Evolutionary conservation across 1,139 yeast genomes (phyloP).

Genomic region (Protomyces lactucae-debilis): DNA sequence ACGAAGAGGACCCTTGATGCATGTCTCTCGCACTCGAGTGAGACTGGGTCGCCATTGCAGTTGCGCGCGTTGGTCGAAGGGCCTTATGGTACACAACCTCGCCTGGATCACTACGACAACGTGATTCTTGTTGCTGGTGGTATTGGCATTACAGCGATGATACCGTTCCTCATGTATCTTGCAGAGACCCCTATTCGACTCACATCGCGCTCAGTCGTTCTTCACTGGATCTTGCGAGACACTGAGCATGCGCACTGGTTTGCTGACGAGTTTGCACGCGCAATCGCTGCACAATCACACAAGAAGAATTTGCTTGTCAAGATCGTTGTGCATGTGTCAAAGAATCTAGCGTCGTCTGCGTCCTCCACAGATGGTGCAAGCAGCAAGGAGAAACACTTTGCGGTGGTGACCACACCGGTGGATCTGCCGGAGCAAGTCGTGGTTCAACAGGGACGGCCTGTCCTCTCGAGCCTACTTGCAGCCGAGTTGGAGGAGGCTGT

Average conservation of each 20-base stretch:
- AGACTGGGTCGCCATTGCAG: not conserved
- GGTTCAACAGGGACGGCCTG: not conserved
- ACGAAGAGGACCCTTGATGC: constrained; percentile 28
- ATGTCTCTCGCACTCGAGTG: not conserved
- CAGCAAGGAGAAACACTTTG: not conserved
- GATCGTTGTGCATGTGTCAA: constrained; percentile 1
- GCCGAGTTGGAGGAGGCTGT: not conserved
- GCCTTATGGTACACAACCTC: constrained; percentile 53
- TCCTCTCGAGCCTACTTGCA: not conserved
- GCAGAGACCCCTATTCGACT: not conserved
- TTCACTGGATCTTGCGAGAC: constrained; percentile 27
- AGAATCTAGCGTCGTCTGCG: not conserved
- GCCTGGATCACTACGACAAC: constrained; percentile 54
- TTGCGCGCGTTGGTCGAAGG: constrained; percentile 50
- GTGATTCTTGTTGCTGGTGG: constrained; percentile 62
- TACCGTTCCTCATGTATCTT: constrained; percentile 37
- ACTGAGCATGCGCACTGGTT: not conserved
- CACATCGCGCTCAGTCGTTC: constrained; percentile 6
- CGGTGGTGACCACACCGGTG: not conserved
- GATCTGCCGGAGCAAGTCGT: not conserved
- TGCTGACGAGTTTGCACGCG: not conserved
- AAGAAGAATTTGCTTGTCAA: not conserved
- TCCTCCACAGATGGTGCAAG: not conserved
- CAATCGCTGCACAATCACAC: not conserved
- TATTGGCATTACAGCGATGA: constrained; percentile 64